A percentile compares a stretch with the other conserved stretches of the same genome.
phyloP scores from a whole-genome alignment of 495 filamentous ascomycete genomes.

The Cryomyces minteri region DNA sequence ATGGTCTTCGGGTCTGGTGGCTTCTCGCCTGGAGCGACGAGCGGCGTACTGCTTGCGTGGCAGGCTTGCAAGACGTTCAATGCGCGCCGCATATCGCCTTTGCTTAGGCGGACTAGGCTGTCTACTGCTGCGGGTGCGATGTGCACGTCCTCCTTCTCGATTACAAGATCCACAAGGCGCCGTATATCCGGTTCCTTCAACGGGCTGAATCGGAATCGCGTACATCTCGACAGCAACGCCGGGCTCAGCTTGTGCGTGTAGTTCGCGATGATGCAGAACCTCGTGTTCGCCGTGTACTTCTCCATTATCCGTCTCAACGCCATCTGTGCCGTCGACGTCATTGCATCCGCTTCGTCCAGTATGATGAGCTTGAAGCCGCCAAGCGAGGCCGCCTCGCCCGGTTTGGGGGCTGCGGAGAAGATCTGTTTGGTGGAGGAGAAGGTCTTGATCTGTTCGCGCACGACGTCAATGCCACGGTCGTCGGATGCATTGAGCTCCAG shows the following conservation, averaged over 20 bases:
- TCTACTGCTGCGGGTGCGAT: constrained; percentile 63
- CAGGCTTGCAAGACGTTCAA: constrained; percentile 94
- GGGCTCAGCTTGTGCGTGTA: constrained; percentile 98
- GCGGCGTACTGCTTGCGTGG: constrained; percentile 63
- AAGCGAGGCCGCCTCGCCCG: constrained; percentile 31
- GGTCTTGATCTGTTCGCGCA: constrained; percentile 97
- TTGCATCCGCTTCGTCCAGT: constrained; percentile 93
- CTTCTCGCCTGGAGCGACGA: constrained; percentile 28
- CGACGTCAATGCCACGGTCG: constrained; percentile 94
- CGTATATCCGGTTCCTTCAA: constrained; percentile 76
- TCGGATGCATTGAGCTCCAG: constrained; percentile 94
- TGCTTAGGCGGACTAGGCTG: constrained; percentile 69
- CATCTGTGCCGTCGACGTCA: constrained; percentile 96
- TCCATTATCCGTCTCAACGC: constrained; percentile 96
- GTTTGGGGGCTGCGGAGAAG: constrained; percentile 34
- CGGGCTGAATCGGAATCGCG: constrained; percentile 86
- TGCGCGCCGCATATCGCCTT: constrained; percentile 90
- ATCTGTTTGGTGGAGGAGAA: constrained; percentile 74
- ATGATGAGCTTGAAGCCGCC: constrained; percentile 89
- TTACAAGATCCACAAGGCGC: constrained; percentile 69
- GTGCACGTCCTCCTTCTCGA: constrained; percentile 69
- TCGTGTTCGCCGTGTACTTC: constrained; percentile 93
- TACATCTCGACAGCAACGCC: constrained; percentile 82
- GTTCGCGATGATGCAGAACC: constrained; percentile 98
- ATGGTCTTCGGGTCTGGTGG: constrained; percentile 27